Percentiles rank a stretch among this genome's conserved stretches.
phyloP scores from a whole-genome alignment of 2,329 filamentous ascomycete genomes.

The Aspergillus ibericus region DNA sequence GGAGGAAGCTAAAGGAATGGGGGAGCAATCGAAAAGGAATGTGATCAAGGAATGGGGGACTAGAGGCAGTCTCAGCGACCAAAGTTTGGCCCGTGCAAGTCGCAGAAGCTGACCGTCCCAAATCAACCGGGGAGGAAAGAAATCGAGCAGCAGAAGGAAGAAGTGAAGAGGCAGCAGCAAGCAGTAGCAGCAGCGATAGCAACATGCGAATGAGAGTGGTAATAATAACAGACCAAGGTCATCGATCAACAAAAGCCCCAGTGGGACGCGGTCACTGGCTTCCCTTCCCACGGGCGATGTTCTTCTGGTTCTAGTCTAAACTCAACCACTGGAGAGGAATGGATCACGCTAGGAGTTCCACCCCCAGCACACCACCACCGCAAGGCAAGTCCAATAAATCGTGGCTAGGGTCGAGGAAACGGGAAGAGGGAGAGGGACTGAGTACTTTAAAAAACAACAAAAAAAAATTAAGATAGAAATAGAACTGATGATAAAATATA shows the following conservation, averaged over 20 bases:
- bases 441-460: not conserved
- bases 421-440: not conserved
- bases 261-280: conserved; percentile 19
- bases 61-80: conserved; percentile 11
- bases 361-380: conserved; percentile 14
- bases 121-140: conserved; percentile 1
- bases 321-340: conserved; percentile 18
- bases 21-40: conserved; percentile 17
- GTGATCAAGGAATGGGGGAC: conserved; percentile 12
- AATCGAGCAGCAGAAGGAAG: conserved; percentile 13
- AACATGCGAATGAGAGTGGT: conserved; percentile 1
- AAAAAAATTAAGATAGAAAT: not conserved
- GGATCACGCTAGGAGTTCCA: conserved; percentile 25
- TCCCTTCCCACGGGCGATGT: conserved; percentile 14
- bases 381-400: conserved; percentile 6
- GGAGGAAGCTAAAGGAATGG: conserved; percentile 19
- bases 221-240: conserved; percentile 17
- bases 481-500: not conserved
- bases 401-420: not conserved
- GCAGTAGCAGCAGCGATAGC: conserved; percentile 18
- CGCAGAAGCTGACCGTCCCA: not conserved
- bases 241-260: conserved; percentile 22
- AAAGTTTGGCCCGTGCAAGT: conserved; percentile 4
- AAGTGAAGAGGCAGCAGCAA: conserved; percentile 14
- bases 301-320: conserved; percentile 19